A percentile compares a stretch with the other conserved stretches of the same genome.
Evolutionary conservation across 306 rosid genomes (phyloP).

Genomic region (Urtica urens): DNA sequence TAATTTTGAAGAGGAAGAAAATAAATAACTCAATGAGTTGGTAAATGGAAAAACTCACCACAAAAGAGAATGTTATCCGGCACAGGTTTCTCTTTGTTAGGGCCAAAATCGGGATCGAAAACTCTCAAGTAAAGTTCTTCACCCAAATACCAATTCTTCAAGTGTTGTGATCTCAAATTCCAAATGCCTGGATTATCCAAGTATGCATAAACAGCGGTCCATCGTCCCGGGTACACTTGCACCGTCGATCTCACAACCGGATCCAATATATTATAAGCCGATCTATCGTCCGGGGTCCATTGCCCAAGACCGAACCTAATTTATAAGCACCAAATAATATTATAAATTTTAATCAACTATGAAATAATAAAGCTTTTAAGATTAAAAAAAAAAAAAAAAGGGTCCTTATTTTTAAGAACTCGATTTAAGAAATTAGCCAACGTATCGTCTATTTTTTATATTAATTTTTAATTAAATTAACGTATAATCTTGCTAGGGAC

Average conservation of each 20-base stretch:
- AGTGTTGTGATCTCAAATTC: conserved; percentile 67
- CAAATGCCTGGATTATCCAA: conserved; percentile 71
- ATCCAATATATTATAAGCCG: conserved; percentile 35
- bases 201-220: conserved; percentile 60
- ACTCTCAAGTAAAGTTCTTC: conserved; percentile 63
- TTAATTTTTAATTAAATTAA: no score
- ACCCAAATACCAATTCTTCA: conserved; percentile 50
- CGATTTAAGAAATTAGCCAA: no score
- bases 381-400: no score
- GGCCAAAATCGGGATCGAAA: conserved; percentile 41
- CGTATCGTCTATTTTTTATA: no score
- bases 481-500: no score
- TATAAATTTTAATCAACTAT: not conserved
- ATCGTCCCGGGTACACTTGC: conserved; percentile 53
- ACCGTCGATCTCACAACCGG: conserved; percentile 46
- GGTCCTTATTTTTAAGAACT: no score
- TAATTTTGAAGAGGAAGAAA: not conserved
- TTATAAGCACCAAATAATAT: not conserved
- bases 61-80: conserved; percentile 38
- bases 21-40: not conserved
- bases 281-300: conserved; percentile 24
- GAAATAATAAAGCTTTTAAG: not conserved
- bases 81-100: conserved; percentile 38
- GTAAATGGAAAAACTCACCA: conserved; percentile 35
- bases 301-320: conserved; percentile 41